Conservation (phyloP, 2,329 filamentous ascomycete species). For the Teratosphaeria viscida region DNA sequence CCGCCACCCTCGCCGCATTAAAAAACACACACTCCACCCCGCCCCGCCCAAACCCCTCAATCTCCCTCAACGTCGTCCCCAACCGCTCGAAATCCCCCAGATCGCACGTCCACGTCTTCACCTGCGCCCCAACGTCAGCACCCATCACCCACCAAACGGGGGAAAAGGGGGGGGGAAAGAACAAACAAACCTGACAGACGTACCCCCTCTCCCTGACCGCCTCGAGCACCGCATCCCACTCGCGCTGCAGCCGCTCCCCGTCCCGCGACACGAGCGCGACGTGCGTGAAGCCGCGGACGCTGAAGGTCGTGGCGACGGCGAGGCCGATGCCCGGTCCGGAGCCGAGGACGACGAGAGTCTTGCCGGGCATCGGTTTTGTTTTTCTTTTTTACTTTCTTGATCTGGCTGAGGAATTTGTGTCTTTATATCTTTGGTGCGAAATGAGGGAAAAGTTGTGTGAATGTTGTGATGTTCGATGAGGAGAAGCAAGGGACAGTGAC, state of each 20-base stretch:
- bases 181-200: conserved; percentile 14
- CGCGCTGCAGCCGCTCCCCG: conserved; percentile 28
- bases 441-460: not conserved
- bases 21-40: conserved; percentile 40
- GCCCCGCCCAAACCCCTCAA: conserved; percentile 29
- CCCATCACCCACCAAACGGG: no score
- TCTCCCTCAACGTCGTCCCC: conserved; percentile 29
- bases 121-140: conserved; percentile 3
- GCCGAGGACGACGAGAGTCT: conserved; percentile 31
- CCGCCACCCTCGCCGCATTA: conserved; percentile 42
- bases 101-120: conserved; percentile 38
- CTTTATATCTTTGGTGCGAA: no score
- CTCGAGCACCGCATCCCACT: conserved; percentile 20
- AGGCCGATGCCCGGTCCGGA: conserved; percentile 41
- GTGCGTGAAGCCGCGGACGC: conserved; percentile 35
- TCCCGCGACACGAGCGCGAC: conserved; percentile 41
- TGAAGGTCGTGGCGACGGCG: conserved; percentile 32
- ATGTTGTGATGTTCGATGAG: not conserved
- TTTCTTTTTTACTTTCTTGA: not conserved
- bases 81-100: conserved; percentile 32
- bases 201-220: conserved; percentile 23
- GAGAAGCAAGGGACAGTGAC: not conserved
- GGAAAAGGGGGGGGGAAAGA: no score
- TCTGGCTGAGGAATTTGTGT: no score
- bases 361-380: conserved; percentile 15